A percentile compares a stretch with the other conserved stretches of the same genome.
phyloP scores from a whole-genome alignment of 345 rosid genomes.

The Excoecaria agallocha region DNA sequence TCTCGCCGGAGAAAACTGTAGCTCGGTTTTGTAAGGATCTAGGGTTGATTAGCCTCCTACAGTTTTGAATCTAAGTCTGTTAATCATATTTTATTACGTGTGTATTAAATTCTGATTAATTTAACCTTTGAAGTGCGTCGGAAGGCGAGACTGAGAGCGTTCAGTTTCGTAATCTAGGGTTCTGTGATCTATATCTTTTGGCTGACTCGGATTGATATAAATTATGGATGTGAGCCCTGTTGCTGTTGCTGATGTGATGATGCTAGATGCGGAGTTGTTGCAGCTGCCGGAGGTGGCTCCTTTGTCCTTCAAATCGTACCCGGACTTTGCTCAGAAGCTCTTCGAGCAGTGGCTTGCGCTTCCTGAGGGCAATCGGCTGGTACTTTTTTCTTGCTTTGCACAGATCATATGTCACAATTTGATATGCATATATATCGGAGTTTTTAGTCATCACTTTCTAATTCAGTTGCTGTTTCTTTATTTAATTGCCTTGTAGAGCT shows the following conservation, averaged over 20 bases:
- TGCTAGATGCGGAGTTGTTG: slow-evolving; percentile 73
- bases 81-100: not conserved
- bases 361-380: slow-evolving; percentile 81
- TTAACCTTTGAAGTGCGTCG: not conserved
- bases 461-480: not conserved
- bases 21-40: slow-evolving; percentile 35
- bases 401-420: not conserved
- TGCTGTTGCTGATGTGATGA: slow-evolving; percentile 50
- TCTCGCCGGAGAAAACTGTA: not conserved
- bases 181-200: slow-evolving; percentile 26
- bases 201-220: slow-evolving; percentile 23
- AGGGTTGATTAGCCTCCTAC: slow-evolving; percentile 31
- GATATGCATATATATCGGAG: not conserved
- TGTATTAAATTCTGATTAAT: not conserved
- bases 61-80: slow-evolving; percentile 25
- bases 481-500: not conserved
- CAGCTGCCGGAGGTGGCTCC: slow-evolving; percentile 86
- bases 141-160: slow-evolving; percentile 10
- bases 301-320: slow-evolving; percentile 61
- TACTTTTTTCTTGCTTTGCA: slow-evolving; percentile 18
- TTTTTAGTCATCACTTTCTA: not conserved
- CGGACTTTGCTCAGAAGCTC: slow-evolving; percentile 67
- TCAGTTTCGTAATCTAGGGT: slow-evolving; percentile 16
- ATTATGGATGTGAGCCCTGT: slow-evolving; percentile 24
- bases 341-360: slow-evolving; percentile 96